Conservation (phyloP, 768 basidiomycete genomes). For the Boletus rubroflammeus region DNA sequence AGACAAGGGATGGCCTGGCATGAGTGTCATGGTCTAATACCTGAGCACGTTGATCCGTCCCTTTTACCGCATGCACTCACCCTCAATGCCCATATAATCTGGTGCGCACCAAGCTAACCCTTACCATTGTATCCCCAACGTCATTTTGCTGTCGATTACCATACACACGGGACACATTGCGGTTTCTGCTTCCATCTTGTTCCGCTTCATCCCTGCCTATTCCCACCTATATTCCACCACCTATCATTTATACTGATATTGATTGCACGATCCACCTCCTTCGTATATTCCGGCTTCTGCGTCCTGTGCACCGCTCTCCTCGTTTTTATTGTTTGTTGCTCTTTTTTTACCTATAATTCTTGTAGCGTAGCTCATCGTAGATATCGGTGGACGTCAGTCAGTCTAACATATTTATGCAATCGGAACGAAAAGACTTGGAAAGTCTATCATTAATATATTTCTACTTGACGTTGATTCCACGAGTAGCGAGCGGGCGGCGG, state of each 20-base stretch:
- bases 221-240: conserved; percentile 2
- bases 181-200: conserved; percentile 22
- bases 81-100: conserved; percentile 25
- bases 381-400: conserved; percentile 25
- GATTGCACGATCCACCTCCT: conserved; percentile 16
- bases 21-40: conserved; percentile 30
- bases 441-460: conserved; percentile 16
- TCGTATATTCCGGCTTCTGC: not conserved
- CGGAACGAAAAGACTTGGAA: conserved; percentile 17
- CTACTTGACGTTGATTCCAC: not conserved
- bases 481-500: not conserved
- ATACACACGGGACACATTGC: conserved; percentile 24
- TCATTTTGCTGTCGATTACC: conserved; percentile 17
- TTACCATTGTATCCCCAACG: conserved; percentile 15
- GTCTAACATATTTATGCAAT: conserved; percentile 28
- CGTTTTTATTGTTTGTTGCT: not conserved
- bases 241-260: conserved; percentile 27
- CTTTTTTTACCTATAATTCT: not conserved
- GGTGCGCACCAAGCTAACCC: conserved; percentile 19
- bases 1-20: conserved; percentile 32
- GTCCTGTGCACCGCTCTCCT: not conserved
- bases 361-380: conserved; percentile 10
- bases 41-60: conserved; percentile 4
- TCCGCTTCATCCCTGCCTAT: conserved; percentile 1
- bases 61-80: conserved; percentile 14